Evolutionary conservation across 768 basidiomycete genomes (phyloP).

Genomic region (Clathrus columnatus): DNA sequence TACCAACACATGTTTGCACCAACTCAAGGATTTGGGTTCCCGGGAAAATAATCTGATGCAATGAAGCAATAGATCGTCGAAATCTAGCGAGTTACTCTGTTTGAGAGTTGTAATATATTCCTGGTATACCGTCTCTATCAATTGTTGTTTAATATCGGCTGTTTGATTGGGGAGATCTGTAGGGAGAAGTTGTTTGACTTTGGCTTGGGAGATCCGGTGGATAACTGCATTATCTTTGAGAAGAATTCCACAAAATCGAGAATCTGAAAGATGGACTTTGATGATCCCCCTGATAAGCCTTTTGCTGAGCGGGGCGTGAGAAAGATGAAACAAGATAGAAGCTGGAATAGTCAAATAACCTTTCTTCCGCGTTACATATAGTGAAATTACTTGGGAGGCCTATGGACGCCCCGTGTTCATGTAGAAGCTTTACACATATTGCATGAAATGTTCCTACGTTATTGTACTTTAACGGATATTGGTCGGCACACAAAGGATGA

Average conservation of each 20-base stretch:
- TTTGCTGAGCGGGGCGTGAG: constrained; percentile 37
- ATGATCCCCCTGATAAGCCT: constrained; percentile 53
- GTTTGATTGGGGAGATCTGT: constrained; percentile 29
- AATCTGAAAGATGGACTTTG: constrained; percentile 42
- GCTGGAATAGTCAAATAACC: constrained; percentile 30
- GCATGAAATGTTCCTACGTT: constrained; percentile 75
- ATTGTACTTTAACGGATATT: neutral
- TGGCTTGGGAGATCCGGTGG: constrained; percentile 63
- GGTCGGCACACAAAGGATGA: constrained; percentile 13
- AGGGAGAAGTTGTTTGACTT: constrained; percentile 51
- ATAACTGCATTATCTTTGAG: constrained; percentile 48
- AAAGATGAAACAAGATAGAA: neutral
- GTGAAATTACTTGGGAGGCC: constrained; percentile 67
- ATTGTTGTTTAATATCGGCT: constrained; percentile 14
- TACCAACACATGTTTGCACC: constrained; percentile 65
- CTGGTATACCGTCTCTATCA: constrained; percentile 47
- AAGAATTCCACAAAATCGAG: constrained; percentile 37
- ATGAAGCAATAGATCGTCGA: constrained; percentile 74
- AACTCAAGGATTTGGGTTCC: constrained; percentile 39
- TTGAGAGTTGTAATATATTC: constrained; percentile 58
- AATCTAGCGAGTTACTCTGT: constrained; percentile 68
- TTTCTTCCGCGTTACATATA: constrained; percentile 74
- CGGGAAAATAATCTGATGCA: constrained; percentile 56
- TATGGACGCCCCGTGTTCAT: constrained; percentile 51
- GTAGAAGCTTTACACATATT: constrained; percentile 61